These are phyloP conservation scores for Apiotrichum akiyoshidainum DNA, from an alignment of 1,284 basidiomycete genomes.

Conservation along the genomic window DNA sequence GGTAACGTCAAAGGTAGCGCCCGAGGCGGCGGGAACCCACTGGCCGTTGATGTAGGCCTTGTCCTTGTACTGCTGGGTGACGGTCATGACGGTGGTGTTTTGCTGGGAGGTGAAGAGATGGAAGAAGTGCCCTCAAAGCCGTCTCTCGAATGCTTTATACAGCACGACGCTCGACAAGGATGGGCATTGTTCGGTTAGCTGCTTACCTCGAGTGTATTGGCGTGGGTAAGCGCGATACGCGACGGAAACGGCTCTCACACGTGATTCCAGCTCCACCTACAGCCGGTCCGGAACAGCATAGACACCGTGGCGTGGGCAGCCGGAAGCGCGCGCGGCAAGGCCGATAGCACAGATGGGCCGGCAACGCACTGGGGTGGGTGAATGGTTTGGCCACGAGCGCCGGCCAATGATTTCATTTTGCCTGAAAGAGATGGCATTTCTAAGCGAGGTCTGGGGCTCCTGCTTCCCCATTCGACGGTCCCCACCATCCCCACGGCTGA, in stretches of 20 bases:
- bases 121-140: neutral
- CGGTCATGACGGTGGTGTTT: slow-evolving; percentile 15
- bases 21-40: slow-evolving; percentile 70
- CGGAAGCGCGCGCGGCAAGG: too few relatives aligned
- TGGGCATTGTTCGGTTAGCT: too few relatives aligned
- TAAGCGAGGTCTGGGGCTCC: neutral
- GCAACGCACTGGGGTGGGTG: too few relatives aligned
- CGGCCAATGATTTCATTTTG: neutral
- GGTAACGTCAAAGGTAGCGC: slow-evolving; percentile 64
- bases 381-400: too few relatives aligned
- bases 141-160: neutral
- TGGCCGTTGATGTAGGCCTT: slow-evolving; percentile 72
- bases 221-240: too few relatives aligned
- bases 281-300: too few relatives aligned
- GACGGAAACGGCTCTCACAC: too few relatives aligned
- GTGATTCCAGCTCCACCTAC: too few relatives aligned
- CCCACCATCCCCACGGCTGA: neutral
- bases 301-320: too few relatives aligned
- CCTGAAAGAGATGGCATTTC: neutral
- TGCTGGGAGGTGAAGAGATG: neutral
- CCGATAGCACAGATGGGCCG: too few relatives aligned
- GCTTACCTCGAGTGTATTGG: too few relatives aligned
- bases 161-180: neutral
- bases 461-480: neutral
- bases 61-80: slow-evolving; percentile 12